Base-by-base conservation (phyloP, 306 rosid species). In the Pyrus betulifolia region DNA sequence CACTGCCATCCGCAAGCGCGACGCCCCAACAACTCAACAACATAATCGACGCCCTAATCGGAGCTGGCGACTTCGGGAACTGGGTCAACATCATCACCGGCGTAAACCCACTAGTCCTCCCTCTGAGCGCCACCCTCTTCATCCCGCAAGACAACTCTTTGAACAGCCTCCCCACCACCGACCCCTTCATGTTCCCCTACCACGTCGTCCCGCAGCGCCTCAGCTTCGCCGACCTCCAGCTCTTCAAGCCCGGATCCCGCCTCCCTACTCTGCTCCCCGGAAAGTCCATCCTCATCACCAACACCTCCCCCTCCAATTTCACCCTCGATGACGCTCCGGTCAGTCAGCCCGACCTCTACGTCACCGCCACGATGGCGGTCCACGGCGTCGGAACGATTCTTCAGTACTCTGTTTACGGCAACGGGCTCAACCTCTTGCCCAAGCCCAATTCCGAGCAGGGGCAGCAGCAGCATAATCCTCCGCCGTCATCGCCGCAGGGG, bases 191-290 rank as follows among this genome's bases (percentile, higher is more conserved):
- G 10, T 77, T 93, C 49, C 89, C 92, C 2, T 93, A 87, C 84
- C 96, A 90, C 80, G 72, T 93, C 1, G 74, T 93, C 67, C 96
- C 97, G 1, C 94, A 93, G 45, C 88, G 96, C 6, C 96, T 93
- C 75, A 22, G 80, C 9, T 93, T 84, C 86, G 77, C 90, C 5
- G 90, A 90, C 12, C 97, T 93, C 62, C 88, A 75, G 46, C 89
- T 89, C 55, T 76, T 93, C 84, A 81, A 80, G 19, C 69, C 64
- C 64, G 17, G 49, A 54, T 23, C 88, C 11, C 88, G 88, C 67
- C 85, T 93, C 49, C 97, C 96, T 3, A 93, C 97, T 11, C 97
- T 90, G 58, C 89, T 93, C 21, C 86, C 91, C 11, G 85, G 74
- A 0, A 86, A 81, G 54, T 78, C 88, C 62, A 76, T 90, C 87